A percentile compares a stretch with the other conserved stretches of the same genome.
Conservation (phyloP, 345 rosid species). For the Luvunga scandens region DNA sequence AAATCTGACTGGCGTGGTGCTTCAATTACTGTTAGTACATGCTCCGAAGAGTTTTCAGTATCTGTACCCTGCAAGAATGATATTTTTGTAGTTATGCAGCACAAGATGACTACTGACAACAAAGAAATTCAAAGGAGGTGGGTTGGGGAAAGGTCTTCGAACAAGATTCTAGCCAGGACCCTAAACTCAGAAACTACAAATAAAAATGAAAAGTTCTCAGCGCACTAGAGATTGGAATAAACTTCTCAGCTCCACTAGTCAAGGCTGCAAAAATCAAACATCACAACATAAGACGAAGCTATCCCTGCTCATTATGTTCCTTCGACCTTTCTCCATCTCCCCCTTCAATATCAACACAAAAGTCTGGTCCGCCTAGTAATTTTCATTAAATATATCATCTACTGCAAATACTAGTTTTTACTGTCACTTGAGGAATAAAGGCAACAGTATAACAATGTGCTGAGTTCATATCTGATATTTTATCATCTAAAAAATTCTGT, state of each 20-base stretch:
- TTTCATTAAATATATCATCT: not conserved
- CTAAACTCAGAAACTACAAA: not conserved
- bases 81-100: not conserved
- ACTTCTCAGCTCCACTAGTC: not conserved
- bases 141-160: not conserved
- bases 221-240: not conserved
- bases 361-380: too few relatives aligned
- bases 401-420: not conserved
- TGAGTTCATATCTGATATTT: not conserved
- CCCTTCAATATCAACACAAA: not conserved
- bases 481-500: not conserved
- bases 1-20: slow-evolving; percentile 90
- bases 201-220: not conserved
- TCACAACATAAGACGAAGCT: not conserved
- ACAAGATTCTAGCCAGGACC: not conserved
- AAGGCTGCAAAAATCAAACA: not conserved
- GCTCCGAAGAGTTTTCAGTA: slow-evolving; percentile 39
- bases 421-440: not conserved
- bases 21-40: slow-evolving; percentile 74
- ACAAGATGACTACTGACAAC: not conserved
- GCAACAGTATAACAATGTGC: not conserved
- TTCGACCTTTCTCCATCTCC: not conserved
- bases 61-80: slow-evolving; percentile 39
- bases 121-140: not conserved
- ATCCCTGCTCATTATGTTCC: not conserved